Percentiles rank a stretch among this genome's conserved stretches.
Evolutionary conservation across 768 basidiomycete species (phyloP).

Genomic region (Boletellus sp.): DNA sequence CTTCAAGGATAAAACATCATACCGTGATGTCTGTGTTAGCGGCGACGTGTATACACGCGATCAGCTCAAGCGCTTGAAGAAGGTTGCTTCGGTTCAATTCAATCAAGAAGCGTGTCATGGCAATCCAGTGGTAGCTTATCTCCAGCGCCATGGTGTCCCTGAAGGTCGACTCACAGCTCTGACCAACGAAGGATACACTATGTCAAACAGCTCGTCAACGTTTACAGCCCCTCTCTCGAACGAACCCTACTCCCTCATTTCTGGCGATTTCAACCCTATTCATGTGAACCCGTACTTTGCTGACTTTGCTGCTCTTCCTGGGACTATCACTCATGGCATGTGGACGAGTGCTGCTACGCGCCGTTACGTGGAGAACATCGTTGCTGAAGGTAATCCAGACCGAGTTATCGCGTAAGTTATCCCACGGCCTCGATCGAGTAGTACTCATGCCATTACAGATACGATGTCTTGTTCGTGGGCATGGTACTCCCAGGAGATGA

Average conservation of each 20-base stretch:
- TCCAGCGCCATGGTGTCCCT: slow-evolving; percentile 84
- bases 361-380: slow-evolving; percentile 87
- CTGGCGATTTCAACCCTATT: slow-evolving; percentile 98
- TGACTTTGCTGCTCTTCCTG: slow-evolving; percentile 86
- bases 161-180: slow-evolving; percentile 77
- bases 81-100: slow-evolving; percentile 86
- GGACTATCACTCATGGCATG: slow-evolving; percentile 97
- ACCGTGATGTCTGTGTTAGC: slow-evolving; percentile 71
- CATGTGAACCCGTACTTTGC: slow-evolving; percentile 99
- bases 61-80: slow-evolving; percentile 82
- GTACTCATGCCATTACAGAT: slow-evolving; percentile 42
- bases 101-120: slow-evolving; percentile 84
- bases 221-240: slow-evolving; percentile 89
- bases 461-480: slow-evolving; percentile 92
- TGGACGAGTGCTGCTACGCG: slow-evolving; percentile 96
- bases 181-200: slow-evolving; percentile 80
- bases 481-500: slow-evolving; percentile 94
- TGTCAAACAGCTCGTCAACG: slow-evolving; percentile 59
- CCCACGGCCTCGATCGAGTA: neutral
- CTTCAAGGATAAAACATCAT: slow-evolving; percentile 89
- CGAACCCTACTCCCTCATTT: slow-evolving; percentile 92
- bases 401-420: slow-evolving; percentile 78
- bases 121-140: slow-evolving; percentile 90
- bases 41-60: slow-evolving; percentile 88
- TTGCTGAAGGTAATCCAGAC: slow-evolving; percentile 88